Evolutionary conservation across 129 eudicot genomes (phyloP), one percentile per base, ranked within the genome.

Genomic region (Escallonia rubra): DNA sequence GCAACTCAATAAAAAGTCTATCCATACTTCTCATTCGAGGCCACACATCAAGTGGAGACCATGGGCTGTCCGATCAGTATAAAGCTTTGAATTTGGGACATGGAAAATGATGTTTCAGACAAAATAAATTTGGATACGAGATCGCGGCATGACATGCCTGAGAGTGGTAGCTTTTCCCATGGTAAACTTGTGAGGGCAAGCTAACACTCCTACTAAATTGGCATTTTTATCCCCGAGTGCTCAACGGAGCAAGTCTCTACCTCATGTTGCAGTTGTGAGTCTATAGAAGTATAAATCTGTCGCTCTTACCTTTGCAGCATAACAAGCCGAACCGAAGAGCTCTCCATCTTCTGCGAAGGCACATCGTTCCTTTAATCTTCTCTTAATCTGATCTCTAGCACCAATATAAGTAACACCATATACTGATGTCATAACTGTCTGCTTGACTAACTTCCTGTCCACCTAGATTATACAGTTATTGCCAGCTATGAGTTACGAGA

Each of bases 341-440:
- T 93, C 90, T 4, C 72, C 64, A 57, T 86, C 83, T 69, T 92
- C 98, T n/a, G 73, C 72, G 68, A 92, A 73, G 63, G 76, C 75
- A 67, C 71, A 63, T 38, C 96, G 96, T 80, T 93, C 98, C 73
- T 74, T 91, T 72, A 93, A 61, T 80, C 98, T 86, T 65, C 82
- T 82, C 65, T 82, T 86, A 61, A 93, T 93, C 80, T 93, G 98
- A 65, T 93, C 98, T 43, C 98, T 78, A 63, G 98, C 98, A 67
- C 98, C 96, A 57, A 89, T 79, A 61, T 82, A 93, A 8, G 98
- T 93, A 73, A 93, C 98, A 58, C 98, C 96, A 87, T 93, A 93
- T 59, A 93, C 98, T 10, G 98, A 93, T 39, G 98, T 93, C 98
- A 93, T 93, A 45, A 93, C 98, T 2, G 98, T 93, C 82, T 93